Evolutionary conservation across 768 basidiomycete genomes (phyloP).

Genomic region (Sarcodon aspratus): DNA sequence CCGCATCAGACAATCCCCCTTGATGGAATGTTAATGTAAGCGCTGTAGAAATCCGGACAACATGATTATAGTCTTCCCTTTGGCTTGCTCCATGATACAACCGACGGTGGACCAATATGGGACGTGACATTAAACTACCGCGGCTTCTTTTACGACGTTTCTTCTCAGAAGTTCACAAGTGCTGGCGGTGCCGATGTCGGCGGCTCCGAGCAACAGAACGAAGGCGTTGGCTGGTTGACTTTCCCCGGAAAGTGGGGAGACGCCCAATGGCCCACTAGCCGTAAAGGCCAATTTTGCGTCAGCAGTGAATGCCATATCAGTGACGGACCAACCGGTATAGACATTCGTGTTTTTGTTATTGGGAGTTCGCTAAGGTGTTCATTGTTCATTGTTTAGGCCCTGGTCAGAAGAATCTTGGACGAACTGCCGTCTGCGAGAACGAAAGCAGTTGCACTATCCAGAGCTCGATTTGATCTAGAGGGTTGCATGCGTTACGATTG

Average conservation of each 20-base stretch:
- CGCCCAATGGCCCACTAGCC: constrained; percentile 11
- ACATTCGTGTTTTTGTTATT: background rate
- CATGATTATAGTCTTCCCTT: constrained; percentile 14
- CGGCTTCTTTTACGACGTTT: constrained; percentile 15
- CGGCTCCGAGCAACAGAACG: constrained; percentile 5
- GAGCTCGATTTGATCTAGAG: constrained; percentile 7
- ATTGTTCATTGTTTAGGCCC: constrained; percentile 9
- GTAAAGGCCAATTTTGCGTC: constrained; percentile 16
- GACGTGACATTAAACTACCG: constrained; percentile 17
- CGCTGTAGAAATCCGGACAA: constrained; percentile 5
- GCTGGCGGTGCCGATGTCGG: constrained; percentile 9
- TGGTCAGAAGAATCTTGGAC: constrained; percentile 14
- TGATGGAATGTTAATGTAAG: background rate
- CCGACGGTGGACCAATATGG: constrained; percentile 16
- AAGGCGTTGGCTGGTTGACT: constrained; percentile 15
- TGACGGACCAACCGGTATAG: constrained; percentile 16
- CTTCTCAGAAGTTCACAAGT: constrained; percentile 8
- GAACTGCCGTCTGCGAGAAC: constrained; percentile 12
- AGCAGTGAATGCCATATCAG: constrained; percentile 11
- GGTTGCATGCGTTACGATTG: too few relatives aligned
- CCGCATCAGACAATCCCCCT: background rate
- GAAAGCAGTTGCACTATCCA: constrained; percentile 11
- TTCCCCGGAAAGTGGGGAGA: constrained; percentile 17
- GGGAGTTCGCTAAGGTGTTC: background rate
- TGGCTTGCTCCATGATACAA: constrained; percentile 12